Evolutionary conservation across 495 filamentous ascomycete genomes (phyloP).

Genomic region (Tetracladium marchalianum): DNA sequence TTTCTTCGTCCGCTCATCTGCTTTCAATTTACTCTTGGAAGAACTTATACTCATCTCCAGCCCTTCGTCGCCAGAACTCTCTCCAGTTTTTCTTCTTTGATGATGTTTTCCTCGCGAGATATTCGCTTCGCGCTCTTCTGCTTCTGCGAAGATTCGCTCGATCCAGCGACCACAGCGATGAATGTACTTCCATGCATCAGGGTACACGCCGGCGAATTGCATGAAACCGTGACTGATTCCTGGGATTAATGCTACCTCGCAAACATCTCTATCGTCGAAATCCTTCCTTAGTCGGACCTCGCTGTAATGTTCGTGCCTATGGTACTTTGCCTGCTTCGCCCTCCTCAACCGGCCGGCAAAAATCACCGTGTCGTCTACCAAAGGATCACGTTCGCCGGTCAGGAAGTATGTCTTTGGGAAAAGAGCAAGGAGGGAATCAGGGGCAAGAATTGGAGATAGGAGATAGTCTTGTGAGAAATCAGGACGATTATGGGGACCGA

Average conservation of each 20-base stretch:
- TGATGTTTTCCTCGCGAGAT: slow-evolving; percentile 25
- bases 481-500: slow-evolving; percentile 84
- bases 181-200: slow-evolving; percentile 77
- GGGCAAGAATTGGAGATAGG: slow-evolving; percentile 80
- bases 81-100: slow-evolving; percentile 20
- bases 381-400: slow-evolving; percentile 88
- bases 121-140: slow-evolving; percentile 28
- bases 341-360: slow-evolving; percentile 81
- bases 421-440: slow-evolving; percentile 64
- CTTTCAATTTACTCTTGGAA: slow-evolving; percentile 11
- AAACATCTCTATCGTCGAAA: slow-evolving; percentile 67
- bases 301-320: slow-evolving; percentile 16
- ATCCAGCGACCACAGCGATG: slow-evolving; percentile 69
- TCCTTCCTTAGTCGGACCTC: slow-evolving; percentile 24
- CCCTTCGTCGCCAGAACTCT: slow-evolving; percentile 72
- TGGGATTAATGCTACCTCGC: slow-evolving; percentile 76
- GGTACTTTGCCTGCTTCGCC: slow-evolving; percentile 58
- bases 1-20: slow-evolving; percentile 23
- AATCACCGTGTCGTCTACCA: slow-evolving; percentile 94
- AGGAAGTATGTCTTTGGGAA: slow-evolving; percentile 92
- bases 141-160: slow-evolving; percentile 50
- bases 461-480: slow-evolving; percentile 89
- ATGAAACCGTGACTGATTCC: slow-evolving; percentile 88
- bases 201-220: slow-evolving; percentile 79
- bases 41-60: slow-evolving; percentile 64